Evolutionary conservation across 1,139 yeast species (phyloP).

Genomic region (Lodderomyces jiufengensis): DNA sequence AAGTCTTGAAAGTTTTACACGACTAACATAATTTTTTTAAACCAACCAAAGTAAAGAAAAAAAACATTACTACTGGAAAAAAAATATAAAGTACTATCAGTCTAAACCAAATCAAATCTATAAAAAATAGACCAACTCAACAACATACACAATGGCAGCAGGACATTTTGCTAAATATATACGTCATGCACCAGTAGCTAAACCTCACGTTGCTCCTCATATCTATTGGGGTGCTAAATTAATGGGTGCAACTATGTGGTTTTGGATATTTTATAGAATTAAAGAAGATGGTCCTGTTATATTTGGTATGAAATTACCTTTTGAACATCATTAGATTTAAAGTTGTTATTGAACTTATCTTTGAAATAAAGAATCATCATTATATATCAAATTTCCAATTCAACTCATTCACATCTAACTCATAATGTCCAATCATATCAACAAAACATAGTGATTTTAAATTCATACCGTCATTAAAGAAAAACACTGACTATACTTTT

Average conservation of each 20-base stretch:
- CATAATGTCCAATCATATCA: neutral
- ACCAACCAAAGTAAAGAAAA: conserved; percentile 6
- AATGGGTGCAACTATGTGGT: conserved; percentile 85
- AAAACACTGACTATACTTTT: too few species aligned
- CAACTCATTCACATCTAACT: conserved; percentile 56
- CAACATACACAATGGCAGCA: conserved; percentile 39
- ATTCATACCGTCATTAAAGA: too few species aligned
- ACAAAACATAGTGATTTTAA: too few species aligned
- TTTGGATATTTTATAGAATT: conserved; percentile 75
- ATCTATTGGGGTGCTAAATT: conserved; percentile 59
- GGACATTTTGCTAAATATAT: conserved; percentile 44
- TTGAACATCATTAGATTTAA: conserved; percentile 30
- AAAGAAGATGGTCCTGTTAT: conserved; percentile 67
- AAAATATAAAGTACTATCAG: neutral
- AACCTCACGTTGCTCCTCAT: conserved; percentile 52
- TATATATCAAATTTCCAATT: conserved; percentile 66
- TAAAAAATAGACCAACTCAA: too few species aligned
- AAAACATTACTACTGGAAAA: conserved; percentile 1
- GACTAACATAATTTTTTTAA: conserved; percentile 1
- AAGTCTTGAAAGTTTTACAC: too few species aligned
- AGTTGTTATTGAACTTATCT: too few species aligned
- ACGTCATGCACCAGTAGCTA: conserved; percentile 52
- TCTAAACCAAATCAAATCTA: neutral
- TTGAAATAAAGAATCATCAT: neutral
- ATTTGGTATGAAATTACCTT: conserved; percentile 46